Conservation (phyloP, 192 early-diverging fungal genomes). For the Coemansia sp. region DNA sequence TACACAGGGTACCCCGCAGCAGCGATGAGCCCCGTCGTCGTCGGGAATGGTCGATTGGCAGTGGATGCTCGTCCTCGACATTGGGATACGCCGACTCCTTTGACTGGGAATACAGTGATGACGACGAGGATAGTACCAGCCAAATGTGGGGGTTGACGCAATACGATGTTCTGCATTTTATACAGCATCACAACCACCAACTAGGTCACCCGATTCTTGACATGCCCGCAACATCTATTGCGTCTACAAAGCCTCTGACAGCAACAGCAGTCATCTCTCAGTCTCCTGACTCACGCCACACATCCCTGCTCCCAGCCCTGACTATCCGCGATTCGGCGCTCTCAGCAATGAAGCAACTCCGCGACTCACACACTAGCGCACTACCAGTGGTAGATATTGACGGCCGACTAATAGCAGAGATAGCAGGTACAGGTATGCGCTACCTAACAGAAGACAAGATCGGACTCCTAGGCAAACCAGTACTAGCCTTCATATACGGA, state of each 20-base stretch:
- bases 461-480: conserved; percentile 47
- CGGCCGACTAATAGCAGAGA: conserved; percentile 45
- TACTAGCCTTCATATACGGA: conserved; percentile 53
- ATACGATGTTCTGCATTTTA: conserved; percentile 54
- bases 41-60: conserved; percentile 9
- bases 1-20: background rate
- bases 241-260: conserved; percentile 1
- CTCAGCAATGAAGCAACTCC: conserved; percentile 28
- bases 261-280: background rate
- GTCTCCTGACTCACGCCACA: background rate
- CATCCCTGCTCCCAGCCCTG: background rate
- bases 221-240: background rate
- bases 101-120: conserved; percentile 8
- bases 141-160: conserved; percentile 51
- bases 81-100: background rate
- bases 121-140: conserved; percentile 7
- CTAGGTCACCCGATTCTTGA: conserved; percentile 27
- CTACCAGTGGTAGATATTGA: conserved; percentile 53
- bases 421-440: conserved; percentile 45
- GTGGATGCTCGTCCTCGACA: conserved; percentile 8
- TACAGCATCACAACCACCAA: conserved; percentile 58
- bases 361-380: conserved; percentile 43
- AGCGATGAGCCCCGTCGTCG: background rate
- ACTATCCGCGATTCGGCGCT: conserved; percentile 51
- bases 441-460: conserved; percentile 26